These are phyloP conservation scores for Hypoxylon sp. DNA, from an alignment of 2,329 filamentous ascomycete genomes.

Conservation along the genomic window DNA sequence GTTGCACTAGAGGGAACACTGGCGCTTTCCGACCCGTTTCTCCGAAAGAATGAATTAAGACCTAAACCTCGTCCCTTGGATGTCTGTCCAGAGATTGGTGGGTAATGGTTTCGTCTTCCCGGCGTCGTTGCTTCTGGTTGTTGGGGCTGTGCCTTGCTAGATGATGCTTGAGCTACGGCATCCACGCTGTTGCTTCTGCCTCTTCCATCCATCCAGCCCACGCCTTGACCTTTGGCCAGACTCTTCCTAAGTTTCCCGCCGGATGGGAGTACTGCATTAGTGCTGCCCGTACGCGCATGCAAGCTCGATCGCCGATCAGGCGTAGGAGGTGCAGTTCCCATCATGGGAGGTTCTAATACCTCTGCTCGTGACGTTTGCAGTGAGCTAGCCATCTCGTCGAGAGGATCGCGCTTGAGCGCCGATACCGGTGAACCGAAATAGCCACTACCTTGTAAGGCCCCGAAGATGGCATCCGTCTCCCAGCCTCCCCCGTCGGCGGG, in stretches of 20 bases:
- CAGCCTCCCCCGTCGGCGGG: slow-evolving; percentile 61
- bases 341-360: slow-evolving; percentile 52
- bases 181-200: slow-evolving; percentile 53
- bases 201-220: slow-evolving; percentile 39
- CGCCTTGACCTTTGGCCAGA: slow-evolving; percentile 39
- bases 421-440: slow-evolving; percentile 53
- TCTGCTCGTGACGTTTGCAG: slow-evolving; percentile 59
- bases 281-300: slow-evolving; percentile 61
- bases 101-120: slow-evolving; percentile 60
- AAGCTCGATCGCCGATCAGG: slow-evolving; percentile 69
- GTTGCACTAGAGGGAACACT: slow-evolving; percentile 42
- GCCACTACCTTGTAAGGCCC: slow-evolving; percentile 56
- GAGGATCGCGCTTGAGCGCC: slow-evolving; percentile 59
- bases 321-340: slow-evolving; percentile 60
- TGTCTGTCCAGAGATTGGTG: slow-evolving; percentile 64
- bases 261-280: slow-evolving; percentile 41
- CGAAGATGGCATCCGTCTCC: slow-evolving; percentile 65
- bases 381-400: slow-evolving; percentile 63
- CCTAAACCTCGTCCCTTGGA: slow-evolving; percentile 59
- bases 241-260: slow-evolving; percentile 46
- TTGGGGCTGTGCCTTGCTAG: slow-evolving; percentile 32
- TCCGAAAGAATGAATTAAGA: slow-evolving; percentile 66
- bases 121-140: slow-evolving; percentile 52
- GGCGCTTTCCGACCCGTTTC: slow-evolving; percentile 61
- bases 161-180: slow-evolving; percentile 42